A percentile compares a stretch with the other conserved stretches of the same genome.
These are phyloP conservation scores for Coemansia sp. DNA, from an alignment of 192 early-diverging fungal genomes.

Conservation along the genomic window DNA sequence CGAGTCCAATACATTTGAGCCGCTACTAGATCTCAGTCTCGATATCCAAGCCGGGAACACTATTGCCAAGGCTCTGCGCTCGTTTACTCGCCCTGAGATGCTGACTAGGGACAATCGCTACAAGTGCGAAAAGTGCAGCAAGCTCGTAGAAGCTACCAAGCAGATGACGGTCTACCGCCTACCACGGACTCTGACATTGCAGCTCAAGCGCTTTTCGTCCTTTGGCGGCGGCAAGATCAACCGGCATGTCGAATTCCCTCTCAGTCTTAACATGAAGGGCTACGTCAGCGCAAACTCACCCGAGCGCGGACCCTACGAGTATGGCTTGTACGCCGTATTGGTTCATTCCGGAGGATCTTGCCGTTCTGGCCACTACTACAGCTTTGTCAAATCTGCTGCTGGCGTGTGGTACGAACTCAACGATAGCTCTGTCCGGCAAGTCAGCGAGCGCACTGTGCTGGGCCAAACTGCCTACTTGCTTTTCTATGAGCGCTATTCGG, in stretches of 20 bases:
- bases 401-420: slow-evolving; percentile 82
- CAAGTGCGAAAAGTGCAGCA: slow-evolving; percentile 77
- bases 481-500: slow-evolving; percentile 64
- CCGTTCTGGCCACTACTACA: slow-evolving; percentile 85
- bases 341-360: slow-evolving; percentile 73
- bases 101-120: slow-evolving; percentile 71
- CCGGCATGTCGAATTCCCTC: slow-evolving; percentile 61
- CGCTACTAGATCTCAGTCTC: slow-evolving; percentile 73
- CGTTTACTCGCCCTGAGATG: slow-evolving; percentile 70
- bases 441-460: slow-evolving; percentile 67
- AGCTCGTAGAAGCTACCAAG: slow-evolving; percentile 75
- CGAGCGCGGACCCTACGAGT: slow-evolving; percentile 56
- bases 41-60: slow-evolving; percentile 67
- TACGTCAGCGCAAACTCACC: slow-evolving; percentile 49
- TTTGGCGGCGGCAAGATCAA: slow-evolving; percentile 68
- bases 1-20: slow-evolving; percentile 75
- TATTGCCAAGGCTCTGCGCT: slow-evolving; percentile 64
- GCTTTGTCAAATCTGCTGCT: slow-evolving; percentile 73
- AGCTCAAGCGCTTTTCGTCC: slow-evolving; percentile 80
- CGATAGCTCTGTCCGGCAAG: slow-evolving; percentile 69
- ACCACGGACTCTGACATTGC: slow-evolving; percentile 71
- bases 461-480: slow-evolving; percentile 80
- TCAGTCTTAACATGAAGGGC: slow-evolving; percentile 59
- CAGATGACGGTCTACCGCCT: slow-evolving; percentile 72
- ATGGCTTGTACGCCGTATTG: slow-evolving; percentile 74